Conservation (phyloP, 2,329 filamentous ascomycete species). For the Thermochaetoides dissita region DNA sequence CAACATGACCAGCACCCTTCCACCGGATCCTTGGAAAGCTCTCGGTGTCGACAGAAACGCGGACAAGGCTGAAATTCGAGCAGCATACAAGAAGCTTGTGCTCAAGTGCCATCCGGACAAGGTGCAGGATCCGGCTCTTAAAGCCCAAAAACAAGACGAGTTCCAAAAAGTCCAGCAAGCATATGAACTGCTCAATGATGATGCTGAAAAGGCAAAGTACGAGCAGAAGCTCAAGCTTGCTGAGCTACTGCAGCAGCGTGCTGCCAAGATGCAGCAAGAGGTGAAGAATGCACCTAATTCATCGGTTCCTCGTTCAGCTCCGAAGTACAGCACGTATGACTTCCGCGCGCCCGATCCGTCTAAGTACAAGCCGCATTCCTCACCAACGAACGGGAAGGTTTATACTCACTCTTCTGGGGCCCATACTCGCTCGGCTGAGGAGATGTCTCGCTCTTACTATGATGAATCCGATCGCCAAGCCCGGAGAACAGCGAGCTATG, state of each 20-base stretch:
- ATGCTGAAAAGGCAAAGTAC: slow-evolving; percentile 57
- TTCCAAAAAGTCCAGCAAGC: slow-evolving; percentile 89
- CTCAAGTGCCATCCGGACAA: slow-evolving; percentile 88
- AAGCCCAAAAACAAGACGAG: slow-evolving; percentile 66
- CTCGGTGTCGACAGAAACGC: slow-evolving; percentile 64
- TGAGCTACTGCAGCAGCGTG: slow-evolving; percentile 37
- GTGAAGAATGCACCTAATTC: slow-evolving; percentile 28
- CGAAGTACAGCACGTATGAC: slow-evolving; percentile 25
- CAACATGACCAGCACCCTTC: slow-evolving; percentile 37
- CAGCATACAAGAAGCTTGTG: slow-evolving; percentile 71
- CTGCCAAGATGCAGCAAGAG: slow-evolving; percentile 15
- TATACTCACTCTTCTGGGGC: slow-evolving; percentile 24
- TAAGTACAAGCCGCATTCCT: slow-evolving; percentile 24
- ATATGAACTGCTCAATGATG: slow-evolving; percentile 79
- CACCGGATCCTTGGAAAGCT: slow-evolving; percentile 64
- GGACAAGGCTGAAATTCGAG: slow-evolving; percentile 56
- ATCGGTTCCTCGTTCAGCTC: slow-evolving; percentile 30
- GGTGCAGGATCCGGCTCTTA: slow-evolving; percentile 62
- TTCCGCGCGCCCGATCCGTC: slow-evolving; percentile 37
- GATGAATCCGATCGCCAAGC: neutral
- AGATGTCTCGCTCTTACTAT: slow-evolving; percentile 11
- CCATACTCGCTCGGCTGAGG: slow-evolving; percentile 34
- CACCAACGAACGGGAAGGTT: slow-evolving; percentile 19
- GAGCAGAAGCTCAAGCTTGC: slow-evolving; percentile 60
- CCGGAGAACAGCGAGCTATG: slow-evolving; percentile 19